phyloP scores from a whole-genome alignment of 2,329 filamentous ascomycete genomes.

The Diaporthe sp. region DNA sequence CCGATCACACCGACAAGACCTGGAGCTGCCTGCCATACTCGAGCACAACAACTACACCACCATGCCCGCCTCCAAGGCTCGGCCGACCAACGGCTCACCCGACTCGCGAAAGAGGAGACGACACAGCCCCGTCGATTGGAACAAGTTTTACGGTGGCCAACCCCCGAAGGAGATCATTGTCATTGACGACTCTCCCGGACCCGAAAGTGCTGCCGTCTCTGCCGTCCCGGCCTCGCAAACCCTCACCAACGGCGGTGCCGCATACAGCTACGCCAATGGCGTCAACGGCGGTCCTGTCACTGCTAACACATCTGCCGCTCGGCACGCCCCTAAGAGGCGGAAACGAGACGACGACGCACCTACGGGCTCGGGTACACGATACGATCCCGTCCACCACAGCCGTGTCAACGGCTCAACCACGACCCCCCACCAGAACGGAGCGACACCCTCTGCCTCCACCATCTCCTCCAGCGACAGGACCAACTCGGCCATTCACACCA shows the following conservation, averaged over 20 bases:
- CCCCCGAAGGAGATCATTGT: constrained; percentile 87
- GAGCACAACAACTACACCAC: constrained; percentile 47
- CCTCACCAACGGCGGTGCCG: constrained; percentile 46
- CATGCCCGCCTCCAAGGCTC: constrained; percentile 49
- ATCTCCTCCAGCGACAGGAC: constrained; percentile 82
- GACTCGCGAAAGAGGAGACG: constrained; percentile 62
- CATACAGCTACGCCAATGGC: constrained; percentile 46
- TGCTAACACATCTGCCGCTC: constrained; percentile 41
- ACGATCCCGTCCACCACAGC: constrained; percentile 79
- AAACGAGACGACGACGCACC: constrained; percentile 69
- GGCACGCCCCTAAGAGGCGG: constrained; percentile 77
- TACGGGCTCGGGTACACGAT: constrained; percentile 50
- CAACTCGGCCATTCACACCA: constrained; percentile 83
- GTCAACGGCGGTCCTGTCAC: constrained; percentile 40
- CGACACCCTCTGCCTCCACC: constrained; percentile 74
- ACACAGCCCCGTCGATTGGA: constrained; percentile 76
- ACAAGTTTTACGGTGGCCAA: constrained; percentile 84
- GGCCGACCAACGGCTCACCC: constrained; percentile 41
- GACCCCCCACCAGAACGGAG: constrained; percentile 73
- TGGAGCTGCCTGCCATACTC: constrained; percentile 33
- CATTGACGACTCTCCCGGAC: constrained; percentile 78
- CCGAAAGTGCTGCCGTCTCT: constrained; percentile 53
- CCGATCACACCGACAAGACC: constrained; percentile 36
- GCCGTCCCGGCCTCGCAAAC: constrained; percentile 49
- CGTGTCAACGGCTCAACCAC: constrained; percentile 76